phyloP scores from a whole-genome alignment of 2,329 filamentous ascomycete species.

The Venturiaceae sp. region DNA sequence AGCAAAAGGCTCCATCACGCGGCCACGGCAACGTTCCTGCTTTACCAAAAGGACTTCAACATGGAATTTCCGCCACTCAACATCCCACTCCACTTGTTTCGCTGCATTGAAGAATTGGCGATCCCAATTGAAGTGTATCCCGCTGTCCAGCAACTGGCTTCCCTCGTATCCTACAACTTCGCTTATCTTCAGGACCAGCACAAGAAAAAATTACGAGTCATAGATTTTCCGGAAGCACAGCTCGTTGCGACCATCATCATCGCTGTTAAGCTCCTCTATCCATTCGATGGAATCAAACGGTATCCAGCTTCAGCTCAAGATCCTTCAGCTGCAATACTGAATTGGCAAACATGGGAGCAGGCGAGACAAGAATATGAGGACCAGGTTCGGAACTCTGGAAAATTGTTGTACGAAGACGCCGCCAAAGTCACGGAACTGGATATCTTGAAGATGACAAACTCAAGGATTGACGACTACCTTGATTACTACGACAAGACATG shows the following conservation, averaged over 20 bases:
- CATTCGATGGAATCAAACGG: slow-evolving; percentile 53
- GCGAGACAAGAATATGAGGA: slow-evolving; percentile 12
- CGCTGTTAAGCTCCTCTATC: slow-evolving; percentile 69
- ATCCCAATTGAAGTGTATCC: slow-evolving; percentile 64
- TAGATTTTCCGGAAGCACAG: slow-evolving; percentile 59
- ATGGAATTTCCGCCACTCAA: slow-evolving; percentile 68
- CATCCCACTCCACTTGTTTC: slow-evolving; percentile 54
- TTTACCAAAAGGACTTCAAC: slow-evolving; percentile 56
- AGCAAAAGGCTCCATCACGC: slow-evolving; percentile 53
- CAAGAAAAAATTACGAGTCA: neutral
- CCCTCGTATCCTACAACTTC: slow-evolving; percentile 44
- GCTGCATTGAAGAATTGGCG: slow-evolving; percentile 60
- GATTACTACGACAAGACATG: slow-evolving; percentile 68
- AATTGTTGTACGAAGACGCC: slow-evolving; percentile 30
- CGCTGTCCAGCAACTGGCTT: slow-evolving; percentile 47
- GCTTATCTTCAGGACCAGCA: slow-evolving; percentile 35
- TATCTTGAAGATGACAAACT: slow-evolving; percentile 49
- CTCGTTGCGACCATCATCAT: slow-evolving; percentile 63
- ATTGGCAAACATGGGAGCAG: slow-evolving; percentile 62
- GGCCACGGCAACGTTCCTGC: slow-evolving; percentile 24
- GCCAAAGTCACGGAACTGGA: slow-evolving; percentile 51
- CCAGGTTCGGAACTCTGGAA: neutral
- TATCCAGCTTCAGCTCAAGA: slow-evolving; percentile 42
- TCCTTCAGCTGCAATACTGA: slow-evolving; percentile 48
- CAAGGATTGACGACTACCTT: slow-evolving; percentile 64